phyloP scores from a whole-genome alignment of 441 rosid species.

The Pelargonium fulgidum region DNA sequence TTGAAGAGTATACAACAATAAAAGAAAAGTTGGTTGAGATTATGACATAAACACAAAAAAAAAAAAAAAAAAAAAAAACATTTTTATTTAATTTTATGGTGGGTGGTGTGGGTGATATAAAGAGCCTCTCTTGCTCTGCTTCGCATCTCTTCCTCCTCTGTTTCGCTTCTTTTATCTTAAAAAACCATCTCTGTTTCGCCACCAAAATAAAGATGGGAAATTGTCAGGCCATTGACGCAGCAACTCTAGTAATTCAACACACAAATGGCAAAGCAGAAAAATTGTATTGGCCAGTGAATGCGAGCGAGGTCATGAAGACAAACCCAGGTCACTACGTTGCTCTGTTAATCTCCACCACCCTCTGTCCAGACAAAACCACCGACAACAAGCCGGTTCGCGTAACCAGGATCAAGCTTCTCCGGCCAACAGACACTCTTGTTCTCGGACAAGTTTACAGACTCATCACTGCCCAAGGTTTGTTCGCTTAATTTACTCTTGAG shows the following conservation, averaged over 20 bases:
- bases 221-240: conserved; percentile 82
- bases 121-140: background rate
- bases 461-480: conserved; percentile 62
- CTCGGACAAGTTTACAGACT: conserved; percentile 85
- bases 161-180: background rate
- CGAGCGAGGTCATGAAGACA: conserved; percentile 59
- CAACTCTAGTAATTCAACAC: conserved; percentile 62
- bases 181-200: background rate
- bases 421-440: conserved; percentile 64
- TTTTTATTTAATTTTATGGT: background rate
- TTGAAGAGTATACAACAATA: too few relatives aligned
- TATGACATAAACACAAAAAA: too few relatives aligned
- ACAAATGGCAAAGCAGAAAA: conserved; percentile 65
- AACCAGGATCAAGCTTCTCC: conserved; percentile 85
- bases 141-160: conserved; percentile 4
- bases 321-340: conserved; percentile 90
- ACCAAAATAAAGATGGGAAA: conserved; percentile 23
- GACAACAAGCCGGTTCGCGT: conserved; percentile 42
- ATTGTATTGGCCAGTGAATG: conserved; percentile 50
- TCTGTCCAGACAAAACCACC: conserved; percentile 29
- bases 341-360: conserved; percentile 74
- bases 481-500: background rate
- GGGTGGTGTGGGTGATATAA: conserved; percentile 3
- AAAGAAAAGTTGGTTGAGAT: too few relatives aligned
- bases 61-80: background rate